A percentile compares a stretch with the other conserved stretches of the same genome.
phyloP scores from a whole-genome alignment of 2,329 filamentous ascomycete species.

The Elsinoe ampelina region DNA sequence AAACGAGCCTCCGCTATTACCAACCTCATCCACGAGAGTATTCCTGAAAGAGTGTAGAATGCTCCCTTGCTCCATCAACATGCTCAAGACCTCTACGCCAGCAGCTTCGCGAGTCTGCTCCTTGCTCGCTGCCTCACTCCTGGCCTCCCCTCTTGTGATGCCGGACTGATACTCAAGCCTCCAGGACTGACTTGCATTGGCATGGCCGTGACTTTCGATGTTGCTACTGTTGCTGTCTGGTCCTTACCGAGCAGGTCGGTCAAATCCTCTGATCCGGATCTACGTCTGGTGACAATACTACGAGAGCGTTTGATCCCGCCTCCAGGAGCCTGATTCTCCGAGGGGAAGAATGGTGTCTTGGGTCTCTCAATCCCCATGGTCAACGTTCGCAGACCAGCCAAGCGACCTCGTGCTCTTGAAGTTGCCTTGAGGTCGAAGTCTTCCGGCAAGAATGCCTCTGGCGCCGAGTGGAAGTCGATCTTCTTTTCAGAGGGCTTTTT shows the following conservation, averaged over 20 bases:
- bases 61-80: not conserved
- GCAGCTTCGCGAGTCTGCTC: constrained; percentile 5
- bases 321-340: not conserved
- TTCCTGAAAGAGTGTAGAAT: not conserved
- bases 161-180: not conserved
- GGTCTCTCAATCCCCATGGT: constrained; percentile 16
- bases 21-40: not conserved
- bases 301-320: constrained; percentile 13
- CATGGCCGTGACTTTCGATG: not conserved
- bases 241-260: not conserved
- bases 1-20: not conserved
- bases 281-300: constrained; percentile 9
- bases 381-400: constrained; percentile 14
- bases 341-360: constrained; percentile 15
- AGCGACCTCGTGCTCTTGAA: constrained; percentile 13
- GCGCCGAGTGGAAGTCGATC: constrained; percentile 41
- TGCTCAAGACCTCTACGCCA: not conserved
- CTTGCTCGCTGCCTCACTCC: constrained; percentile 10
- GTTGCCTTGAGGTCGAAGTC: constrained; percentile 36
- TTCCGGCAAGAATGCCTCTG: constrained; percentile 38
- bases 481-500: constrained; percentile 8
- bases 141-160: not conserved
- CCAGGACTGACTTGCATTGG: not conserved
- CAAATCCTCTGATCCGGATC: not conserved
- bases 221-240: not conserved